phyloP scores from a whole-genome alignment of 202 grass and related monocot genomes.

The Schoenoplectus triqueter region DNA sequence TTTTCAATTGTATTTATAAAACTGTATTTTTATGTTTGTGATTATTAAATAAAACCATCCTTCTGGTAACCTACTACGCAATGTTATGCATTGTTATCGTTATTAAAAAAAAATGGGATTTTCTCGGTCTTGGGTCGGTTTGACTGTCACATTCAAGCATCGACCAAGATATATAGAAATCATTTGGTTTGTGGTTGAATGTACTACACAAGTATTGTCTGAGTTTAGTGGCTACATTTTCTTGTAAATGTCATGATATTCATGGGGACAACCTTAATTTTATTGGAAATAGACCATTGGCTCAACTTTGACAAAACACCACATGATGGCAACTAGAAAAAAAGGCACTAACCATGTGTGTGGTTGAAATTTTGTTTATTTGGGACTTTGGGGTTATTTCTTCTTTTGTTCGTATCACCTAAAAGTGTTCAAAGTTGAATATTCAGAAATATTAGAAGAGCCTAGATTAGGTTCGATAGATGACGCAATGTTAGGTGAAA shows the following conservation, averaged over 20 bases:
- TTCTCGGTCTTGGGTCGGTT: conserved; percentile 1
- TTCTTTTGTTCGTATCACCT: neutral
- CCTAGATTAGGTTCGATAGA: neutral
- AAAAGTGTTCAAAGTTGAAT: conserved; percentile 1
- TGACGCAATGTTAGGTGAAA: neutral
- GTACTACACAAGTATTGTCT: conserved; percentile 35
- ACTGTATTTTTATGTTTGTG: neutral
- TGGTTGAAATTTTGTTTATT: conserved; percentile 5
- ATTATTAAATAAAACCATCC: neutral
- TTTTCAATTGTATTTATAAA: neutral
- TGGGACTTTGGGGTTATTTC: neutral
- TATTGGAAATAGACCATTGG: conserved; percentile 21
- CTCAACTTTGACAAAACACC: neutral
- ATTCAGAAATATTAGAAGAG: conserved; percentile 1
- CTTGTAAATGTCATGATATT: neutral
- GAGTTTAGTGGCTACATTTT: neutral
- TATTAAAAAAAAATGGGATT: neutral
- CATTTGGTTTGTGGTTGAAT: conserved; percentile 10
- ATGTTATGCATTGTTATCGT: neutral
- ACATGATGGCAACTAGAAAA: conserved; percentile 23
- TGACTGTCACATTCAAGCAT: conserved; percentile 37
- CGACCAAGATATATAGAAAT: conserved; percentile 21
- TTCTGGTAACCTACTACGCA: neutral
- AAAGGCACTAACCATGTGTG: conserved; percentile 12
- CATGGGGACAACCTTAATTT: conserved; percentile 23